phyloP scores from a whole-genome alignment of 139 green algal genomes.

The Auxenochlorella pyrenoidosa region DNA sequence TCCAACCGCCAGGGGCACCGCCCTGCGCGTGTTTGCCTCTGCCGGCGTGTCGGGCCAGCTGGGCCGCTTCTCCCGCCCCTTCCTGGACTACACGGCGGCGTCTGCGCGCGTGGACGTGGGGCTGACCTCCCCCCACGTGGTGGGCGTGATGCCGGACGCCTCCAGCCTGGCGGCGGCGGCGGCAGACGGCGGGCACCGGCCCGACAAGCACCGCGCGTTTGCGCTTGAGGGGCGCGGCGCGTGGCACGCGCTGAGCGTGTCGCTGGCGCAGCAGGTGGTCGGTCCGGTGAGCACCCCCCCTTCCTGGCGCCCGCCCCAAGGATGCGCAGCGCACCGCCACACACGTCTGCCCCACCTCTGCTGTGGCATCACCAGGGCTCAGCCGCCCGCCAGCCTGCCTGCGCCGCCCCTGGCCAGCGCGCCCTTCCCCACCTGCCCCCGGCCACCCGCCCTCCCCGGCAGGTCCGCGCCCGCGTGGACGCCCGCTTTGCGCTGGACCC shows the following conservation, averaged over 20 bases:
- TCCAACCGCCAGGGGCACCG: slow-evolving; percentile 42
- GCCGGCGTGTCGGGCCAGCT: slow-evolving; percentile 53
- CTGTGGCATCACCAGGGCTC: too few relatives aligned
- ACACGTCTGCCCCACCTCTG: too few relatives aligned
- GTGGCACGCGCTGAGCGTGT: slow-evolving; percentile 78
- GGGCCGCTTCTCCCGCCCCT: slow-evolving; percentile 56
- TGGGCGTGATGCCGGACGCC: slow-evolving; percentile 37
- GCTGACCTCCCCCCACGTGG: slow-evolving; percentile 56
- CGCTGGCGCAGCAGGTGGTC: slow-evolving; percentile 76
- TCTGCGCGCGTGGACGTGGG: slow-evolving; percentile 58
- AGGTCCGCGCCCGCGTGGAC: slow-evolving; percentile 68
- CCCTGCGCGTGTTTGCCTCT: slow-evolving; percentile 64
- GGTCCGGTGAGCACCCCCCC: slow-evolving; percentile 52
- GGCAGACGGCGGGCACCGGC: slow-evolving; percentile 23
- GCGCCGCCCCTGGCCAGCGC: background rate
- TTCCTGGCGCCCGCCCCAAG: background rate
- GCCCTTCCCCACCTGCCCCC: background rate
- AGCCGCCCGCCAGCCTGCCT: too few relatives aligned
- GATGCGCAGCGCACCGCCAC: too few relatives aligned
- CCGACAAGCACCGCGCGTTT: slow-evolving; percentile 64
- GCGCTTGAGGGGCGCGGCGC: slow-evolving; percentile 68
- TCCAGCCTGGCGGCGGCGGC: background rate
- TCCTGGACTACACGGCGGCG: slow-evolving; percentile 60
- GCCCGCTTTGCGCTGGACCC: slow-evolving; percentile 69
- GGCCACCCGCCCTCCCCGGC: background rate